phyloP scores from a whole-genome alignment of 306 rosid genomes.

The Quercus rubra region DNA sequence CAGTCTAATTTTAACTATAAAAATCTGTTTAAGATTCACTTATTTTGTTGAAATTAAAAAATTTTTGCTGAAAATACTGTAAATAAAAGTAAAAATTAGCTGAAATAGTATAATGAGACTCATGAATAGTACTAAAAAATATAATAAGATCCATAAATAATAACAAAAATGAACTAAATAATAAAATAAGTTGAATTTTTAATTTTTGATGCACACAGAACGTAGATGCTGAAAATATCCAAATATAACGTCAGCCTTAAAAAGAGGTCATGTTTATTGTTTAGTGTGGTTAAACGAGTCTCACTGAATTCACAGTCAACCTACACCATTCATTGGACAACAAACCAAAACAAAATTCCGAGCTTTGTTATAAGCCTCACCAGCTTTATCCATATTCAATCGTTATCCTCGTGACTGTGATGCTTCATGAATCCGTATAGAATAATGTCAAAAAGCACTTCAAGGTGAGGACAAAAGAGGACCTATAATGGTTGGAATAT shows the following conservation, averaged over 20 bases:
- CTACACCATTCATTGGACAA: neutral
- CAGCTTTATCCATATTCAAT: neutral
- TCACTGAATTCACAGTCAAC: neutral
- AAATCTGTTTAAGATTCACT: no score
- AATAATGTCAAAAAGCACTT: conserved; percentile 9
- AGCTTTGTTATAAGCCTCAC: neutral
- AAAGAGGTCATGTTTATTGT: neutral
- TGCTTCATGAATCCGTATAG: neutral
- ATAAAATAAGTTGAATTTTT: no score
- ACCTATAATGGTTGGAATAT: conserved; percentile 18
- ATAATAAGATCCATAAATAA: no score
- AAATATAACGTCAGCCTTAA: neutral
- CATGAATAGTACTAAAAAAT: no score
- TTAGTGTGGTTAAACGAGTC: neutral
- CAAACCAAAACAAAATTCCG: neutral
- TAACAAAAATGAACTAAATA: no score
- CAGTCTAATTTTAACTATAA: neutral
- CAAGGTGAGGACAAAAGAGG: conserved; percentile 21
- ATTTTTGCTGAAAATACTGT: no score
- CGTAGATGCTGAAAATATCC: neutral
- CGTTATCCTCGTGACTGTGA: conserved; percentile 11
- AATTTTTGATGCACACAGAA: no score
- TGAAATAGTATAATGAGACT: no score
- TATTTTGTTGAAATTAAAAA: no score
- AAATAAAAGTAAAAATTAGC: no score